These are phyloP conservation scores for Aspergillus haitiensis DNA, from an alignment of 495 filamentous ascomycete species.

Conservation along the genomic window DNA sequence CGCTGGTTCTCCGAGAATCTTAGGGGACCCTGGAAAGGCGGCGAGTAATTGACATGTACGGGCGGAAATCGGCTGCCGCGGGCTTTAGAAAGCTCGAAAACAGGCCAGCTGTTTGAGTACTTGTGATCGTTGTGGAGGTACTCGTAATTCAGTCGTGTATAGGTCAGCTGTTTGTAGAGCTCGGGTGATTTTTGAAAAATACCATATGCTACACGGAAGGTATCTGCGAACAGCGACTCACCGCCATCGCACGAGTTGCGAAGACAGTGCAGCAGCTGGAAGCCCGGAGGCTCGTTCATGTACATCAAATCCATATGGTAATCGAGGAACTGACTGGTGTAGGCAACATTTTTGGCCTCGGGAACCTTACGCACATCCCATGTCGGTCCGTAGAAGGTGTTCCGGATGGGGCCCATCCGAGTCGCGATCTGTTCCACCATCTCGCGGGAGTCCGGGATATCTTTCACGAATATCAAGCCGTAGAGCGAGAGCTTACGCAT, in stretches of 20 bases:
- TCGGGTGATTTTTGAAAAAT: slow-evolving; percentile 33
- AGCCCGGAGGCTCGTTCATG: slow-evolving; percentile 71
- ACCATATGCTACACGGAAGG: slow-evolving; percentile 56
- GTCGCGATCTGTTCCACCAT: slow-evolving; percentile 66
- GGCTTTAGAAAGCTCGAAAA: slow-evolving; percentile 48
- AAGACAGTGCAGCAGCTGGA: slow-evolving; percentile 86
- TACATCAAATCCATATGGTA: slow-evolving; percentile 95
- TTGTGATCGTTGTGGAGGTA: slow-evolving; percentile 66
- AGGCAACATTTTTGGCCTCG: slow-evolving; percentile 84
- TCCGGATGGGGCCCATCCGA: slow-evolving; percentile 70
- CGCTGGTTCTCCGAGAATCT: too few relatives aligned
- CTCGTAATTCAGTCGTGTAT: slow-evolving; percentile 56
- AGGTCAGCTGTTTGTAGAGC: slow-evolving; percentile 41
- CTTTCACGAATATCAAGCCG: slow-evolving; percentile 72
- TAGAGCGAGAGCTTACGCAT: slow-evolving; percentile 54
- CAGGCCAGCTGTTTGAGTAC: slow-evolving; percentile 55
- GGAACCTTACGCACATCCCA: slow-evolving; percentile 83
- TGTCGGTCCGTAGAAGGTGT: slow-evolving; percentile 84
- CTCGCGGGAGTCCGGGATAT: slow-evolving; percentile 62
- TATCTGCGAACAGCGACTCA: slow-evolving; percentile 78
- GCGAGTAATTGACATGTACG: slow-evolving; percentile 64
- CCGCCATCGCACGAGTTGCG: slow-evolving; percentile 73
- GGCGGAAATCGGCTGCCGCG: background rate
- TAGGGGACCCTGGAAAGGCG: slow-evolving; percentile 60
- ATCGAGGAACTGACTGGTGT: slow-evolving; percentile 74